phyloP scores from a whole-genome alignment of 768 basidiomycete genomes.

The Russula griseocarnosa region DNA sequence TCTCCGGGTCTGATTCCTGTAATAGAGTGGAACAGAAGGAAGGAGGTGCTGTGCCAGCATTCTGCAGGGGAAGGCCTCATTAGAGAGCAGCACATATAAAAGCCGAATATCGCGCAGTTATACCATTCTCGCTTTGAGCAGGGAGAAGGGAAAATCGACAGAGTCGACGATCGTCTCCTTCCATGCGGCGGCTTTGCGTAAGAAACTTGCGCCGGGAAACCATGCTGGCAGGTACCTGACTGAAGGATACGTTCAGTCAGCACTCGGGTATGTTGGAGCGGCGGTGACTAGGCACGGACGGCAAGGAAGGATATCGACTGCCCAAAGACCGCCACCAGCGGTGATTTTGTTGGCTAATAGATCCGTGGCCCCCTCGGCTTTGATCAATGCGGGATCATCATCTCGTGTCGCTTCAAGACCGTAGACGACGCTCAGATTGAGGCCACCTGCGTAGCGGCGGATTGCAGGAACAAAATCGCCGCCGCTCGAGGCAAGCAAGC shows the following conservation, averaged over 20 bases:
- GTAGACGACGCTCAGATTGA: conserved; percentile 47
- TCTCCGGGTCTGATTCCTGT: conserved; percentile 41
- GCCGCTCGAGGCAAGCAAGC: conserved; percentile 21
- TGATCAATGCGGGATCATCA: conserved; percentile 41
- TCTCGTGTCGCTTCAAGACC: conserved; percentile 47
- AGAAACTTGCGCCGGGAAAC: conserved; percentile 67
- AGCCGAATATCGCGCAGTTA: conserved; percentile 32
- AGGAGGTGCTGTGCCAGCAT: conserved; percentile 37
- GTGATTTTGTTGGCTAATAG: conserved; percentile 45
- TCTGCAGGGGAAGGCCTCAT: conserved; percentile 28
- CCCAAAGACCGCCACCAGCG: conserved; percentile 43
- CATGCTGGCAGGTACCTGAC: conserved; percentile 59
- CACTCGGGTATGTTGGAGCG: conserved; percentile 23
- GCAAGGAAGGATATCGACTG: conserved; percentile 40
- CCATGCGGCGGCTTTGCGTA: conserved; percentile 56
- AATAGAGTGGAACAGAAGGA: conserved; percentile 52
- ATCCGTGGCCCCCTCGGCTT: conserved; percentile 43
- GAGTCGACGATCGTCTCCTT: conserved; percentile 61
- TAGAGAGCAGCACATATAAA: conserved; percentile 41
- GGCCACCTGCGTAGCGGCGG: conserved; percentile 26
- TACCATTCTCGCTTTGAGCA: conserved; percentile 55
- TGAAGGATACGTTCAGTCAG: conserved; percentile 10
- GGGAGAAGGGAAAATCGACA: conserved; percentile 59
- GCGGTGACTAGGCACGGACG: conserved; percentile 30
- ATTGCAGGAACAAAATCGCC: conserved; percentile 23